Evolutionary conservation across 2,329 filamentous ascomycete species (phyloP).

Genomic region (Cercospora zeina): DNA sequence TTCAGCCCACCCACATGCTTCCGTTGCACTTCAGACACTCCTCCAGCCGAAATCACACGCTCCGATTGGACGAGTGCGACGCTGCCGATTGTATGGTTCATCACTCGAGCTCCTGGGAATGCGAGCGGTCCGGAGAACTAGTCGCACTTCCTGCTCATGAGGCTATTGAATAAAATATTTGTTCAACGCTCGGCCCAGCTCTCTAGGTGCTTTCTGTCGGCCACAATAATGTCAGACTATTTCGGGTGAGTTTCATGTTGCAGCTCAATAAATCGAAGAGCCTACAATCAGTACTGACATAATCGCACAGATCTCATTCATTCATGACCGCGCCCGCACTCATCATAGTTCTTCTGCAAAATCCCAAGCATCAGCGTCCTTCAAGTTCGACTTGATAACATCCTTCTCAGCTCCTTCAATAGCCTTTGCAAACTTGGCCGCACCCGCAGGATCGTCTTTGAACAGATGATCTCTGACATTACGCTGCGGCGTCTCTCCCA

Average conservation of each 20-base stretch:
- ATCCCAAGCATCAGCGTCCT: conserved; percentile 15
- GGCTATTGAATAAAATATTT: background rate
- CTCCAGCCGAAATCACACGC: background rate
- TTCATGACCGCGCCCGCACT: background rate
- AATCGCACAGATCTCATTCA: background rate
- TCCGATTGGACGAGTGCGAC: background rate
- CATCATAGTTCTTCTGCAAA: conserved; percentile 8
- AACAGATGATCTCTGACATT: conserved; percentile 62
- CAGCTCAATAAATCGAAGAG: background rate
- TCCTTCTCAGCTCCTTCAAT: conserved; percentile 63
- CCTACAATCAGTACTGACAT: background rate
- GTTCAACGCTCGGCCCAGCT: background rate
- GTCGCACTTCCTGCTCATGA: background rate
- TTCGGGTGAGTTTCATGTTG: background rate
- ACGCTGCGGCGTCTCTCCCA: conserved; percentile 68
- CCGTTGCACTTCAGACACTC: background rate
- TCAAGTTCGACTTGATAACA: conserved; percentile 39
- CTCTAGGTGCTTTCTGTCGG: background rate
- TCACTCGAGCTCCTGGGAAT: background rate
- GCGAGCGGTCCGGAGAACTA: background rate
- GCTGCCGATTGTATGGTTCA: background rate
- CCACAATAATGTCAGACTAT: background rate
- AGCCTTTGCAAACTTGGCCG: conserved; percentile 62
- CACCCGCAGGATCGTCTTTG: conserved; percentile 60
- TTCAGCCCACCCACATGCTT: conserved; percentile 10